A percentile compares a stretch with the other conserved stretches of the same genome.
Conservation (phyloP, 768 basidiomycete species). For the Sarcomyxa edulis region DNA sequence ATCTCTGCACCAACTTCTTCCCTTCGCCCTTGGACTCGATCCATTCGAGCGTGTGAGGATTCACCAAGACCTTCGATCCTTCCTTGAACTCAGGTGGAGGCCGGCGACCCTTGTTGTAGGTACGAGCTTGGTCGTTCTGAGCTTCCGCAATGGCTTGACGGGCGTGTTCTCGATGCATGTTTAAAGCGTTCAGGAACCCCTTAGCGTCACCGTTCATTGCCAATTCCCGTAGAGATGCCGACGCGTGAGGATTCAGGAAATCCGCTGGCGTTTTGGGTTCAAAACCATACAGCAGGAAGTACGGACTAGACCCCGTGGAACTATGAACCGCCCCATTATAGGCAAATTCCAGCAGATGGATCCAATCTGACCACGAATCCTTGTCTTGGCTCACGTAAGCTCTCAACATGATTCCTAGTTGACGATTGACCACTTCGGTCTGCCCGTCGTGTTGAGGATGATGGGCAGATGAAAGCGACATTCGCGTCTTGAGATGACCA, state of each 20-base stretch:
- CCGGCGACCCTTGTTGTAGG: slow-evolving; percentile 14
- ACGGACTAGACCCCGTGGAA: slow-evolving; percentile 16
- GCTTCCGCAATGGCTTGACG: slow-evolving; percentile 12
- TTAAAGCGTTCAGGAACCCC: slow-evolving; percentile 4
- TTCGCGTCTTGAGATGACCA: slow-evolving; percentile 8
- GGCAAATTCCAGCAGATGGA: too few relatives aligned
- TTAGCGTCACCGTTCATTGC: slow-evolving; percentile 6
- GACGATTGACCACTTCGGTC: slow-evolving; percentile 22
- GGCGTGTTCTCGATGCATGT: slow-evolving; percentile 5
- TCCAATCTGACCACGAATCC: slow-evolving; percentile 18
- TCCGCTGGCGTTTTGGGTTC: too few relatives aligned
- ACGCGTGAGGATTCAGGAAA: slow-evolving; percentile 2
- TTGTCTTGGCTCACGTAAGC: slow-evolving; percentile 19
- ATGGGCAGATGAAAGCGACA: slow-evolving; percentile 24
- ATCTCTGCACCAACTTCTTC: slow-evolving; percentile 14
- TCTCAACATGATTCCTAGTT: slow-evolving; percentile 21
- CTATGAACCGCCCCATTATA: too few relatives aligned
- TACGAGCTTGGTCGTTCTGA: slow-evolving; percentile 17
- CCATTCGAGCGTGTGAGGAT: neutral
- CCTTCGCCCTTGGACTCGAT: slow-evolving; percentile 3
- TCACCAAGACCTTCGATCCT: too few relatives aligned
- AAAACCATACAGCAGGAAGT: slow-evolving; percentile 22
- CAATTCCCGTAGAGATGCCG: slow-evolving; percentile 4
- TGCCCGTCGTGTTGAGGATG: too few relatives aligned
- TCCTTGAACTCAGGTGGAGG: slow-evolving; percentile 3